Evolutionary conservation across 2,329 filamentous ascomycete genomes (phyloP), one percentile per base, ranked within the genome.

Genomic region (Aspergillus ruber): DNA sequence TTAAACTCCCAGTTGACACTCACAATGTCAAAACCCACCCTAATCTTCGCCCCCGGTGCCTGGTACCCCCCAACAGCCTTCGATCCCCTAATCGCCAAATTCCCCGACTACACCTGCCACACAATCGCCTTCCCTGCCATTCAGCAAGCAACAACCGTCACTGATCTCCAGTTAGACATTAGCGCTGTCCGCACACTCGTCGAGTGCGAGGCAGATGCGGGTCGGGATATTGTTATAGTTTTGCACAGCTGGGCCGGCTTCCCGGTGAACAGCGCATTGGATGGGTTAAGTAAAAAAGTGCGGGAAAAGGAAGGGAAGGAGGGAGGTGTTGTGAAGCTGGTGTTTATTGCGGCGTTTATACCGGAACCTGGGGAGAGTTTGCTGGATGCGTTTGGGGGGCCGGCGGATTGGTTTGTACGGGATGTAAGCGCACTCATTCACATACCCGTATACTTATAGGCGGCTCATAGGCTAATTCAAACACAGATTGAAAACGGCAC

Each of bases 231-330:
- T 6, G 50, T 67, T 13, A 40, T 69, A 4, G 44, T 68, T 5
- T 53, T 56, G 21, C 66, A 69, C 55, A 68, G 66, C 49, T 69
- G 67, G 62, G 59, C 65, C 4, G 64, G 65, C 2, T 46, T 69
- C 8, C 66, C 66, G 0, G 66, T 67, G 13, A 68, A 57, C 52
- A 65, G 65, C 48, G 60, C 62, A 2, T 49, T 67, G 1, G 53
- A 61, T 9, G 65, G 63, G 1, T 58, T 71, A 20, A 60, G 59
- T 25, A 63, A 61, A 38, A 33, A 50, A 3, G 58, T 63, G 13
- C 56, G 64, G 7, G 49, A 62, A 44, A 42, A 53, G 17, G 48
- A 49, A 13, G 61, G 61, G 3, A 55, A 63, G 40, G 42, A 47
- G 1, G 67, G 67, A 2, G 68, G 68, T 3, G 65, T 71, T 7